phyloP scores from a whole-genome alignment of 768 basidiomycete genomes.

The Pleurotus sapidus region DNA sequence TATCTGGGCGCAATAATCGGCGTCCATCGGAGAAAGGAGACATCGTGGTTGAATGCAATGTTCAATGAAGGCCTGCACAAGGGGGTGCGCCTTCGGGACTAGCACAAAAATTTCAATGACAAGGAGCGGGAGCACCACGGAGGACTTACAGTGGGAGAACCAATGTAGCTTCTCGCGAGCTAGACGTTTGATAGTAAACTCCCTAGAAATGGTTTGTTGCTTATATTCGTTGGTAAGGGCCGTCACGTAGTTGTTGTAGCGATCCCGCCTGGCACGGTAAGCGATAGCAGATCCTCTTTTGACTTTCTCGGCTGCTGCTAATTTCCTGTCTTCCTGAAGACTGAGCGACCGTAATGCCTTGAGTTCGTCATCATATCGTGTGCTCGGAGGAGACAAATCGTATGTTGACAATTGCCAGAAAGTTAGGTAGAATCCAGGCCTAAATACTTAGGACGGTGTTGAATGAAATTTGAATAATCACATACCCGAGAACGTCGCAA shows the following conservation, averaged over 20 bases:
- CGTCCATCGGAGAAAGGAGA: conserved; percentile 94
- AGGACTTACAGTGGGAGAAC: conserved; percentile 62
- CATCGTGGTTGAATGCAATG: conserved; percentile 92
- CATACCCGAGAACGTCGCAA: conserved; percentile 71
- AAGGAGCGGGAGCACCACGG: background rate
- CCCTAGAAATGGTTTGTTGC: conserved; percentile 68
- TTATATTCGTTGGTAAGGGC: conserved; percentile 68
- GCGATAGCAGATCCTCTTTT: conserved; percentile 54
- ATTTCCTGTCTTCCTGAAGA: conserved; percentile 65
- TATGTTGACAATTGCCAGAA: conserved; percentile 97
- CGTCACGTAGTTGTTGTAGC: conserved; percentile 59
- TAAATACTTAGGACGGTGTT: conserved; percentile 25
- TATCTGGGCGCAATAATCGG: conserved; percentile 90
- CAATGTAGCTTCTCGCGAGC: conserved; percentile 78
- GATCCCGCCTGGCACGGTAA: conserved; percentile 63
- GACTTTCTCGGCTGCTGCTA: conserved; percentile 51
- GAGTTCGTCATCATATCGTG: conserved; percentile 79
- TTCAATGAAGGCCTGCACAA: conserved; percentile 71
- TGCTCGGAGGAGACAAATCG: conserved; percentile 76
- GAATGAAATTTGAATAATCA: conserved; percentile 9
- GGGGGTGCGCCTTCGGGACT: conserved; percentile 45
- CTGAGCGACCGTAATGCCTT: conserved; percentile 57
- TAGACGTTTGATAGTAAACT: conserved; percentile 74
- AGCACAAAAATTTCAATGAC: conserved; percentile 8
- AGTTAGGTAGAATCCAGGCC: conserved; percentile 89